phyloP scores from a whole-genome alignment of 2,329 filamentous ascomycete species.

The Macrophomina tecta region DNA sequence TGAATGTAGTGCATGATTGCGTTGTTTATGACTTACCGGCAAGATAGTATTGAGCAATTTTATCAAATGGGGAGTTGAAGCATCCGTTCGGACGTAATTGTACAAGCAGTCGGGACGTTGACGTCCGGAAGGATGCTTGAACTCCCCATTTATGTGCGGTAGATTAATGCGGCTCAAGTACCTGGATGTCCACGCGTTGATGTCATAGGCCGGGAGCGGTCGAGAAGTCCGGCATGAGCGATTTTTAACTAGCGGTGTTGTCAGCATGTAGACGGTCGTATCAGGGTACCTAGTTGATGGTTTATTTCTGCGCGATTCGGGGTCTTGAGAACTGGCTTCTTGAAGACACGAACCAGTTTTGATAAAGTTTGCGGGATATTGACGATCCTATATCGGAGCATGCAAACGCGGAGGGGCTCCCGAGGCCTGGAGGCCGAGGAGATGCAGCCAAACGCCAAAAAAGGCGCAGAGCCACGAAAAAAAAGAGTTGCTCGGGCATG shows the following conservation, averaged over 20 bases:
- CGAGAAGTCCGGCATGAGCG: not conserved
- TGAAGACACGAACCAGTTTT: not conserved
- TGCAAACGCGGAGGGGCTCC: not conserved
- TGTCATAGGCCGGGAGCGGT: conserved; percentile 16
- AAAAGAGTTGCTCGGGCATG: conserved; percentile 6
- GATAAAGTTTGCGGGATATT: conserved; percentile 8
- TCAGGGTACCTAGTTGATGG: not conserved
- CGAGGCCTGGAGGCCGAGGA: not conserved
- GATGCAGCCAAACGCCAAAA: not conserved
- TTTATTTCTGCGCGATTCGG: not conserved
- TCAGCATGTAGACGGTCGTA: not conserved
- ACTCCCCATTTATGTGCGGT: not conserved
- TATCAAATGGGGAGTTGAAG: not conserved
- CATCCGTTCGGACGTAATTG: not conserved
- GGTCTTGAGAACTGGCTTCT: not conserved
- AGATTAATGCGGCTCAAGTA: not conserved
- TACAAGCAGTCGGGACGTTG: not conserved
- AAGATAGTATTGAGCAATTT: no score
- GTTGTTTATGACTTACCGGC: not conserved
- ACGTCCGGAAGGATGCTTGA: not conserved
- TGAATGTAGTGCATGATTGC: conserved; percentile 5
- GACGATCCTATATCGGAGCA: conserved; percentile 25
- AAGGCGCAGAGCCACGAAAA: not conserved
- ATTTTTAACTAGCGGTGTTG: not conserved
- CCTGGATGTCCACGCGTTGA: not conserved